Base-by-base conservation (phyloP, 148 eudicot genomes). In the Cornus kousa region DNA sequence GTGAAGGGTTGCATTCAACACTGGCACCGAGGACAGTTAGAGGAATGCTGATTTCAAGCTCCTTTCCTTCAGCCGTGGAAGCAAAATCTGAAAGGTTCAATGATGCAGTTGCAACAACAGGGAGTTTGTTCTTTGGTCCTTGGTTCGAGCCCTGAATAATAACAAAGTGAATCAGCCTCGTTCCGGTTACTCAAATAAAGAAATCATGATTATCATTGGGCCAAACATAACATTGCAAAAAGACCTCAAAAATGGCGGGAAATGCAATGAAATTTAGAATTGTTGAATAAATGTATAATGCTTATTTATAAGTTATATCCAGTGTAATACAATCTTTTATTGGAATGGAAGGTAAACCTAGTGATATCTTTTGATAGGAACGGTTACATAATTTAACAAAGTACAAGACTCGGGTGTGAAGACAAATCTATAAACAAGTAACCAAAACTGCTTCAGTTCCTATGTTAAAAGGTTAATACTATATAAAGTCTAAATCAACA, bases 71-170 rank as follows among this genome's bases (percentile, higher is more conserved):
- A 68, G 82, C 83, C 31, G 55, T 5, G 67, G 90, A 87, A 57
- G 78, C 90, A 80, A 83, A 90, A 11, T 90, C 92, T 5, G 91
- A 87, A 24, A 92, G 88, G 83, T 92, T 87, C 79, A 92, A 67
- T 14, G 86, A 69, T 59, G 87, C 86, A 39, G 91, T 84, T 46
- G 86, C 88, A 23, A 90, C 65, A 66, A 80, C 72, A 66, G 83
- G 82, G 55, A 71, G 71, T 77, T 75, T 83, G 81, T 72, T 80
- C 24, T 81, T 89, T 48, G 85, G 65, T 78, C 76, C 84, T 76
- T 83, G 81, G 77, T 83, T 85, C 76, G 83, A 83, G 39, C 80
- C 86, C 90, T 88, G 79, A 11, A 70, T 43, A 8, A 59, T 2
- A 43, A 19, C 60, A 70, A 70, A 69, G 62, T 19, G 40, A 35